Base-by-base conservation (phyloP, 2,329 filamentous ascomycete species). In the Aspergillus sp. region DNA sequence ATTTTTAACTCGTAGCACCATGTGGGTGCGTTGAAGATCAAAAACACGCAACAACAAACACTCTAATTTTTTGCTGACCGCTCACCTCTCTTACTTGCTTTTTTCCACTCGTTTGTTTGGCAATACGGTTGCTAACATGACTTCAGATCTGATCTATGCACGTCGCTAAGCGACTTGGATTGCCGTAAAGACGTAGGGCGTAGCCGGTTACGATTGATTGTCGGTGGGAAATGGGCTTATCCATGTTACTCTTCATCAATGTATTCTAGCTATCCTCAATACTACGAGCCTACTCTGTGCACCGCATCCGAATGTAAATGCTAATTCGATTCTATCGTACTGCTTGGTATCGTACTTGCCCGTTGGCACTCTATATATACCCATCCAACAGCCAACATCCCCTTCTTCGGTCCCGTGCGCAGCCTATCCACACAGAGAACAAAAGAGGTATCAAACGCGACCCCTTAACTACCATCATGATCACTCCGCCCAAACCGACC, bases 51-150 rank as follows among this genome's bases (percentile, higher is more conserved):
- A 82, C 82, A 83, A 81, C 76, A 81, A 53, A 82, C 77, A 85
- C 82, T 86, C 82, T 86, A 85, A 85, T 86, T 86, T 86, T 85
- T 86, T 85, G 71, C 81, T 85, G 83, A 86, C 73, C 67, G 69
- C 68, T 45, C 47, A 41, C 44, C 44, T 16, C n/a, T 41, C 11
- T 24, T 22, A 5, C 16, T 48, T 48, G 45, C n/a, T 30, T 42
- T 42, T 40, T 30, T 48, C 33, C 33, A 16, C 46, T 30, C 46
- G 41, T 41, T 17, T 30, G 20, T 20, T 41, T 40, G 20, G 35
- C 46, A 48, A 48, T n/a, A 26, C 32, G 16, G 32, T 48, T 48
- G 46, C 46, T 48, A 48, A 48, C 46, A 41, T 48, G 19, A 22
- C 19, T 7, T 9, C 40, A 42, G 40, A 17, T 42, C 9, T 42